These are phyloP conservation scores for Dryas octopetala DNA, from an alignment of 306 rosid species.

Conservation along the genomic window DNA sequence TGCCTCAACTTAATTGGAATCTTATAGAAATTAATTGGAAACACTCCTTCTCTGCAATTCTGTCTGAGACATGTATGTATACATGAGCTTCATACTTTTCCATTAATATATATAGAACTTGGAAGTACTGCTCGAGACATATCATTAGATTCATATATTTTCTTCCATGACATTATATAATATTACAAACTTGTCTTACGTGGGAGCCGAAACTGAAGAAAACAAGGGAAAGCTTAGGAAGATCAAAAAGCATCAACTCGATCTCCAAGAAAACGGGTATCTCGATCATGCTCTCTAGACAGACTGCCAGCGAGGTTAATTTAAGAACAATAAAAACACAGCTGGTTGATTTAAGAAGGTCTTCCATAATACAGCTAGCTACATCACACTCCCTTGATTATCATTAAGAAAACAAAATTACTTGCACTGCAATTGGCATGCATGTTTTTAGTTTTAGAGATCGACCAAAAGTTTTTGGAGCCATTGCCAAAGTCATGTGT, in stretches of 20 bases:
- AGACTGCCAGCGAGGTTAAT: background rate
- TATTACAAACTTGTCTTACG: background rate
- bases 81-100: background rate
- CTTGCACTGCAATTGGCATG: background rate
- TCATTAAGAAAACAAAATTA: background rate
- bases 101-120: no score
- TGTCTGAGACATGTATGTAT: background rate
- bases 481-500: background rate
- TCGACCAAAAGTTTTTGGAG: background rate
- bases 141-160: background rate
- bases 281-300: background rate
- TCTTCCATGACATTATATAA: background rate
- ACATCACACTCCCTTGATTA: background rate
- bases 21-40: background rate
- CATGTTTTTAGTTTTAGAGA: background rate
- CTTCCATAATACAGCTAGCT: background rate
- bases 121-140: background rate
- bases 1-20: background rate
- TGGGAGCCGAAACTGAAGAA: background rate
- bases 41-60: background rate
- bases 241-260: background rate
- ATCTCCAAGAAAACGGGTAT: background rate
- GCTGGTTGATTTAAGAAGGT: background rate
- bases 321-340: background rate
- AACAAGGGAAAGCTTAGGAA: conserved; percentile 5